Evolutionary conservation across 2,329 filamentous ascomycete genomes (phyloP).

Genomic region (Microdochium nivale): DNA sequence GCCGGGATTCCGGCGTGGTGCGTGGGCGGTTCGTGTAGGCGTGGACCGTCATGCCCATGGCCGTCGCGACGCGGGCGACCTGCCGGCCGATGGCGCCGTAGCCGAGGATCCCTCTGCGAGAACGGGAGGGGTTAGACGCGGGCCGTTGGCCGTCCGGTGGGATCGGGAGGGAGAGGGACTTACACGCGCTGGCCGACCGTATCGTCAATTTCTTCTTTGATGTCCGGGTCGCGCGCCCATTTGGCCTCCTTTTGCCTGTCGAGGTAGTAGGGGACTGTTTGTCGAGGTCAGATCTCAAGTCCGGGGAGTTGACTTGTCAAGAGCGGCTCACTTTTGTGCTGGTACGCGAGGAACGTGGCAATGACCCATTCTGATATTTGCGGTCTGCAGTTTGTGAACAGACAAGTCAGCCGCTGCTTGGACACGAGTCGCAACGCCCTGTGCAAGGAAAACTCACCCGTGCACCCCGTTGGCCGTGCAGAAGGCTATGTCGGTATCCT

Average conservation of each 20-base stretch:
- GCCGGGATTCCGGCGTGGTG: constrained; percentile 47
- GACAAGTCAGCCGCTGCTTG: too few species aligned
- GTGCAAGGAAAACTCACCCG: constrained; percentile 27
- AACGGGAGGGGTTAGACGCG: constrained; percentile 2
- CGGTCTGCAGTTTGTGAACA: constrained; percentile 24
- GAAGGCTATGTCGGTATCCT: constrained; percentile 39
- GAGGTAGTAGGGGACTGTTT: constrained; percentile 36
- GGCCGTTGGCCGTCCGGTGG: background rate
- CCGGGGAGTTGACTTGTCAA: background rate
- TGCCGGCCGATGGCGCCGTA: constrained; percentile 37
- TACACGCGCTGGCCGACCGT: constrained; percentile 40
- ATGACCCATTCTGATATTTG: constrained; percentile 52
- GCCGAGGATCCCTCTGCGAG: constrained; percentile 27
- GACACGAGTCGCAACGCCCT: background rate
- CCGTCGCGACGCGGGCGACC: constrained; percentile 38
- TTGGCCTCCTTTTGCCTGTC: constrained; percentile 31
- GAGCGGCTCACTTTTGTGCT: constrained; percentile 32
- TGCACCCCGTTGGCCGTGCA: constrained; percentile 51
- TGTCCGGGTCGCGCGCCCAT: constrained; percentile 28
- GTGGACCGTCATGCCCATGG: constrained; percentile 57
- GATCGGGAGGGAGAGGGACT: constrained; percentile 10
- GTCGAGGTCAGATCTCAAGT: too few species aligned
- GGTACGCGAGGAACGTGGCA: constrained; percentile 37
- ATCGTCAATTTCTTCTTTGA: constrained; percentile 32
- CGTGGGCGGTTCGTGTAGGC: constrained; percentile 59